Evolutionary conservation across 148 eudicot species (phyloP).

Genomic region (Simmondsia chinensis): DNA sequence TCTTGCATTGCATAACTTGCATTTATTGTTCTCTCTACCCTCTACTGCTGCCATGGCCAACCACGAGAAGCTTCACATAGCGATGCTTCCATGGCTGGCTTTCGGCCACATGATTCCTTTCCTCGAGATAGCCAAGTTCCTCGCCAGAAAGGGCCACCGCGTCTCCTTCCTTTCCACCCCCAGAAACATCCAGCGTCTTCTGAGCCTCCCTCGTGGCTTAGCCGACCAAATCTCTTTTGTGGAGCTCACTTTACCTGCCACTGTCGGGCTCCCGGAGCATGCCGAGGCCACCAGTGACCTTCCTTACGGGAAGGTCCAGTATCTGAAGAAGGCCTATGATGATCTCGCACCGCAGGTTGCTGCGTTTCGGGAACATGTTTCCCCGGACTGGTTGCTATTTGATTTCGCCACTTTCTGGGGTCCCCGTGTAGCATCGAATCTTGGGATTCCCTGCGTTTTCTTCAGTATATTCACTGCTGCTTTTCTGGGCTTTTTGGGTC

Average conservation of each 20-base stretch:
- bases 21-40: not conserved
- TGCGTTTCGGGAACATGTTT: slow-evolving; percentile 5
- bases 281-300: slow-evolving; percentile 35
- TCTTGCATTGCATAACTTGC: not conserved
- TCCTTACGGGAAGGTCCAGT: slow-evolving; percentile 15
- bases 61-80: slow-evolving; percentile 14
- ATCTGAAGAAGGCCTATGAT: slow-evolving; percentile 31
- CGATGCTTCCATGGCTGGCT: slow-evolving; percentile 28
- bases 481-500: slow-evolving; percentile 12
- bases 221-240: not conserved
- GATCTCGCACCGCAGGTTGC: slow-evolving; percentile 9
- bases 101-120: slow-evolving; percentile 31
- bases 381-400: slow-evolving; percentile 27
- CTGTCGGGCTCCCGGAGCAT: slow-evolving; percentile 11
- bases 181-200: slow-evolving; percentile 25
- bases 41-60: not conserved
- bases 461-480: slow-evolving; percentile 16
- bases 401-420: slow-evolving; percentile 29
- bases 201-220: slow-evolving; percentile 11
- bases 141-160: slow-evolving; percentile 22
- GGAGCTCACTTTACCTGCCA: slow-evolving; percentile 12
- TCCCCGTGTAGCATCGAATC: slow-evolving; percentile 18
- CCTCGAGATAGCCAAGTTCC: slow-evolving; percentile 19
- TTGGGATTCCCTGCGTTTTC: slow-evolving; percentile 8
- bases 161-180: slow-evolving; percentile 18